phyloP scores from a whole-genome alignment of 371 early-diverging fungal species.

The Actinomortierella ambigua region DNA sequence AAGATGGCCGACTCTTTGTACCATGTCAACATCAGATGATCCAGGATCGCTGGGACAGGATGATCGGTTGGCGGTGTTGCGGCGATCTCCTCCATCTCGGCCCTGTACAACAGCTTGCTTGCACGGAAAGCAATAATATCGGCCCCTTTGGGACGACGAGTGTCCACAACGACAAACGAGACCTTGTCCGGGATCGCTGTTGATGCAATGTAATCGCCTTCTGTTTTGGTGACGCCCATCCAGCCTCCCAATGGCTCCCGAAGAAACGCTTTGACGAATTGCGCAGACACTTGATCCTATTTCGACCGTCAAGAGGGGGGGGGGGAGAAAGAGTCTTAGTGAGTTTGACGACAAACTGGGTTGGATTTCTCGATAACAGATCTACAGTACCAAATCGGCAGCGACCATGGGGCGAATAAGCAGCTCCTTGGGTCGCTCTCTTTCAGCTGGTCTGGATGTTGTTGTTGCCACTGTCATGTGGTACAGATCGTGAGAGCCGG shows the following conservation, averaged over 20 bases:
- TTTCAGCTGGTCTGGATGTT: too few relatives aligned
- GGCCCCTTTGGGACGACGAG: constrained; percentile 8
- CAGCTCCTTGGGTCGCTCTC: too few relatives aligned
- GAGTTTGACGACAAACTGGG: too few relatives aligned
- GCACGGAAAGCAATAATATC: constrained; percentile 31
- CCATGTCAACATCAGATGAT: constrained; percentile 27
- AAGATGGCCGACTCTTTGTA: constrained; percentile 18
- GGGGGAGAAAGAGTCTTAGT: too few relatives aligned
- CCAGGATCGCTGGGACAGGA: constrained; percentile 22
- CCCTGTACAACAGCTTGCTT: constrained; percentile 13
- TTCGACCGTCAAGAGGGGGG: too few relatives aligned
- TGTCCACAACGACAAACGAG: constrained; percentile 42
- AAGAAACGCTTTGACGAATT: constrained; percentile 22
- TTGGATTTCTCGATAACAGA: too few relatives aligned
- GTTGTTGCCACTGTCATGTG: too few relatives aligned
- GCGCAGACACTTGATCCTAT: too few relatives aligned
- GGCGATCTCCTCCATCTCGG: not conserved
- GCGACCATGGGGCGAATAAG: too few relatives aligned
- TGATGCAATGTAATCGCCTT: constrained; percentile 10
- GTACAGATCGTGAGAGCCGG: too few relatives aligned
- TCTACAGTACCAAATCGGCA: too few relatives aligned
- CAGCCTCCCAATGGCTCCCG: constrained; percentile 37
- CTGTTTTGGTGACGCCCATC: constrained; percentile 9
- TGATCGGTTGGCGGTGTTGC: constrained; percentile 1
- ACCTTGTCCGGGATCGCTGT: constrained; percentile 21